Base-by-base conservation (phyloP, 192 early-diverging fungal genomes). In the Backusella morwellensis region DNA sequence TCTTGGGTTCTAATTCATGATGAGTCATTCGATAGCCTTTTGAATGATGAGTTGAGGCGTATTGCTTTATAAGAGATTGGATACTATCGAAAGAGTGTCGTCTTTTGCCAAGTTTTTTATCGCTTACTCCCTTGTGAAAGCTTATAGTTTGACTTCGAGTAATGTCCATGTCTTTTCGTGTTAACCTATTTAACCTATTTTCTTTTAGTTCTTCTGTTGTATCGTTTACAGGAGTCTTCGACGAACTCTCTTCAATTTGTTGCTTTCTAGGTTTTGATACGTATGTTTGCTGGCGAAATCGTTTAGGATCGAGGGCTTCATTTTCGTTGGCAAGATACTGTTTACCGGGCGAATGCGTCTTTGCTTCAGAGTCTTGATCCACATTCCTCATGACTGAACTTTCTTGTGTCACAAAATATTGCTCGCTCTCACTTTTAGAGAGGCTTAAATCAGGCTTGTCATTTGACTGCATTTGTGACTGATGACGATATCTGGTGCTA, bases 401-500 rank as follows among this genome's bases (percentile, higher is more conserved):
- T 63, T 63, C 56, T 12, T 63, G 56, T 63, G 4, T 14, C 56
- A 29, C 56, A 29, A 26, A 12, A 63, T 63, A 29, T 3, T 3
- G 21, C 11, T 23, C 21, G 14, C 26, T 29, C 2, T 63, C 56
- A 29, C 12, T 63, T 23, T 63, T 63, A 23, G 26, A n/a, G 23
- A 63, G 29, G 23, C 11, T 63, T 63, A 63, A 63, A 29, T 63
- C 56, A 29, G 56, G 6, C 26, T 26, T 63, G 56, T 63, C 56
- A 63, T 26, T 63, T 63, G 56, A 63, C 56, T 63, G 56, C 56
- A 63, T 63, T 26, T 63, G 56, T 63, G 56, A 29, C 29, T 63
- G 56, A 63, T 63, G 56, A 63, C 56, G 56, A 63, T 63, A 63
- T 63, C 56, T 63, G 23, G 56, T 63, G 56, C 23, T 63, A 63